Percentiles rank a stretch among this genome's conserved stretches.
Conservation (phyloP, 78 protist genomes). For the Dictyostelium intermedium region DNA sequence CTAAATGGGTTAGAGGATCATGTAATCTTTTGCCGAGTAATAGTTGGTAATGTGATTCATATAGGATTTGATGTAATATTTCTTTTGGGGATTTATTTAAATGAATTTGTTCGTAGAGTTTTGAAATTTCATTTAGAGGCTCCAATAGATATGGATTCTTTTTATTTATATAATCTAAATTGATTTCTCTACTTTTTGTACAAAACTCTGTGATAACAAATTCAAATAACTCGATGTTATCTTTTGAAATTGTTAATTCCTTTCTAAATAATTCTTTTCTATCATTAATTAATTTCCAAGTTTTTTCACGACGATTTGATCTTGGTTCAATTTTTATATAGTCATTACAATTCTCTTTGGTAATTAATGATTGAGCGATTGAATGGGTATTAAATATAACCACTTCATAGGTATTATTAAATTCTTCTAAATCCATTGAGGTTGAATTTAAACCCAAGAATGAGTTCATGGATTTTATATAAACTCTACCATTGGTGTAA, state of each 20-base stretch:
- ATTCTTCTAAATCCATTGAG: not conserved
- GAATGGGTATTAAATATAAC: not conserved
- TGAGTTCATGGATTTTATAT: not conserved
- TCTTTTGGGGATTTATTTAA: not conserved
- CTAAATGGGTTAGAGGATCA: not conserved
- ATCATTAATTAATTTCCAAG: not conserved
- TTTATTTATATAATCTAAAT: not conserved
- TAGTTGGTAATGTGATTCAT: not conserved
- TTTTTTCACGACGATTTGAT: not conserved
- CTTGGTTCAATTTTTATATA: not conserved
- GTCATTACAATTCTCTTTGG: not conserved
- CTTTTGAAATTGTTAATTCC: not conserved
- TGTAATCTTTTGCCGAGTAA: not conserved
- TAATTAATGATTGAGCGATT: not conserved
- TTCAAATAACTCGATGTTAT: not conserved
- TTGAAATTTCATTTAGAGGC: not conserved
- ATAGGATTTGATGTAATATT: not conserved
- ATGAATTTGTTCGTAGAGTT: not conserved
- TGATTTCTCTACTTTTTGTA: not conserved
- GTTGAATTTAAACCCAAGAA: not conserved
- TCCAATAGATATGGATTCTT: not conserved
- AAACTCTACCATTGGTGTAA: not conserved
- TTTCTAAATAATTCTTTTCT: not conserved
- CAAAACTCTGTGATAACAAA: not conserved
- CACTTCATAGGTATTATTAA: constrained; percentile 16